These are phyloP conservation scores for Penicillium manginii DNA, from an alignment of 495 filamentous ascomycete species.

Conservation along the genomic window DNA sequence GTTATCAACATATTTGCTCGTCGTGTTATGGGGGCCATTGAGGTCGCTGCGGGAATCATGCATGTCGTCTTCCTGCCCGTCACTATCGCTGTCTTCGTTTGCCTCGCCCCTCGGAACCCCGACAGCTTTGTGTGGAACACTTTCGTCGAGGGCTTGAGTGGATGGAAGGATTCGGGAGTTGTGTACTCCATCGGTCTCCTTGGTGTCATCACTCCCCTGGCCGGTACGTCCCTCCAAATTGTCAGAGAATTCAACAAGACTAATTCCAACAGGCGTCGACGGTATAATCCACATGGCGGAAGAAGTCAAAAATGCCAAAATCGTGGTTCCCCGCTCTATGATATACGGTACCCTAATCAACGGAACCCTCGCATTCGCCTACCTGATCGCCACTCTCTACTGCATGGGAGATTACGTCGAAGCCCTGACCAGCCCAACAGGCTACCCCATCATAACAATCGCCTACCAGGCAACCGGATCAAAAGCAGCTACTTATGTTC, in stretches of 20 bases:
- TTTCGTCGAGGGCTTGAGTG: conserved; percentile 47
- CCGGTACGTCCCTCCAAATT: conserved; percentile 24
- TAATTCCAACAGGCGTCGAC: conserved; percentile 32
- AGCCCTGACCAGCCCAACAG: conserved; percentile 41
- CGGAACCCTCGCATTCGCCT: conserved; percentile 44
- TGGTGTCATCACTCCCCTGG: conserved; percentile 34
- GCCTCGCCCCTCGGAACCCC: conserved; percentile 48
- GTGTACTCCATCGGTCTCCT: conserved; percentile 46
- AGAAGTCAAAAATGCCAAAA: conserved; percentile 49
- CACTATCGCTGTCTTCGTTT: conserved; percentile 46
- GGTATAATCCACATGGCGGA: conserved; percentile 45
- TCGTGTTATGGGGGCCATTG: conserved; percentile 49
- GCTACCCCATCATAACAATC: conserved; percentile 58
- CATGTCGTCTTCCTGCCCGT: conserved; percentile 54
- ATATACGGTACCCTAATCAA: conserved; percentile 46
- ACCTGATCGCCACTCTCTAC: conserved; percentile 45
- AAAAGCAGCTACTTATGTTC: conserved; percentile 44
- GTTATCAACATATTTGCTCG: conserved; percentile 49
- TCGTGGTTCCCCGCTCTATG: conserved; percentile 43
- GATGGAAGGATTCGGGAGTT: conserved; percentile 45
- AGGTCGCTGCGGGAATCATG: conserved; percentile 50
- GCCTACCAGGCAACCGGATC: conserved; percentile 53
- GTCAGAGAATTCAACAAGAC: conserved; percentile 5
- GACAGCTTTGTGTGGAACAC: conserved; percentile 49
- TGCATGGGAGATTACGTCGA: conserved; percentile 44